These are phyloP conservation scores for Salvia splendens DNA, from an alignment of 257 asterid species.

Conservation along the genomic window DNA sequence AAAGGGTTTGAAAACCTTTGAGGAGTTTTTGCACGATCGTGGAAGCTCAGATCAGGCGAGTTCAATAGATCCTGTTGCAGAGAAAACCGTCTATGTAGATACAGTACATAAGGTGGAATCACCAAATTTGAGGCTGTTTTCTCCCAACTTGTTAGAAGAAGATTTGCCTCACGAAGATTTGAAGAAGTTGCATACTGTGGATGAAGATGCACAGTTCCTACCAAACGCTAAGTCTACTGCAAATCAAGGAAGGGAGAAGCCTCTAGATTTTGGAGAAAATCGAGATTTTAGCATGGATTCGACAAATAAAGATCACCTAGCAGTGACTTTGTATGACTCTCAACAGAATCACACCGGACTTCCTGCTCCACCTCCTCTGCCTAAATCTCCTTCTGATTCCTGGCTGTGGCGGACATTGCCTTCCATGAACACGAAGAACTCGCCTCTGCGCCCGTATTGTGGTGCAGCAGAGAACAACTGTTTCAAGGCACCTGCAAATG, in stretches of 20 bases:
- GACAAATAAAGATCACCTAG: constrained; percentile 4
- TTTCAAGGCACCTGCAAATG: constrained; percentile 39
- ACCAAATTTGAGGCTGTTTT: constrained; percentile 32
- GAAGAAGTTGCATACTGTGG: constrained; percentile 33
- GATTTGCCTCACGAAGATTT: constrained; percentile 33
- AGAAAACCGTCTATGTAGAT: constrained; percentile 73
- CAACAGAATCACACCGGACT: constrained; percentile 25
- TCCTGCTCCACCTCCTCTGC: constrained; percentile 75
- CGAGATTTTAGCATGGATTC: constrained; percentile 19
- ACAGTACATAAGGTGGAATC: constrained; percentile 44
- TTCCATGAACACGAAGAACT: constrained; percentile 50
- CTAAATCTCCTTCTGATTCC: constrained; percentile 89
- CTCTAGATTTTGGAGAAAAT: constrained; percentile 34
- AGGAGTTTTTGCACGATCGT: constrained; percentile 47
- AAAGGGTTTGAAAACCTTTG: constrained; percentile 42
- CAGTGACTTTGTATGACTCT: constrained; percentile 26
- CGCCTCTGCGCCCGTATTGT: constrained; percentile 34
- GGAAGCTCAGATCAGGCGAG: constrained; percentile 33
- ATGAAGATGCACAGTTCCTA: constrained; percentile 27
- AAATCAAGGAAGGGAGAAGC: constrained; percentile 20
- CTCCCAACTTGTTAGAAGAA: constrained; percentile 31
- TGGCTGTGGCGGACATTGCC: constrained; percentile 96
- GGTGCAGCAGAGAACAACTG: constrained; percentile 33
- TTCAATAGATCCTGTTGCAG: constrained; percentile 44
- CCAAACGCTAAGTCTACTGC: constrained; percentile 22